These are phyloP conservation scores for Claviceps humidiphila DNA, from an alignment of 2,329 filamentous ascomycete genomes.

Conservation along the genomic window DNA sequence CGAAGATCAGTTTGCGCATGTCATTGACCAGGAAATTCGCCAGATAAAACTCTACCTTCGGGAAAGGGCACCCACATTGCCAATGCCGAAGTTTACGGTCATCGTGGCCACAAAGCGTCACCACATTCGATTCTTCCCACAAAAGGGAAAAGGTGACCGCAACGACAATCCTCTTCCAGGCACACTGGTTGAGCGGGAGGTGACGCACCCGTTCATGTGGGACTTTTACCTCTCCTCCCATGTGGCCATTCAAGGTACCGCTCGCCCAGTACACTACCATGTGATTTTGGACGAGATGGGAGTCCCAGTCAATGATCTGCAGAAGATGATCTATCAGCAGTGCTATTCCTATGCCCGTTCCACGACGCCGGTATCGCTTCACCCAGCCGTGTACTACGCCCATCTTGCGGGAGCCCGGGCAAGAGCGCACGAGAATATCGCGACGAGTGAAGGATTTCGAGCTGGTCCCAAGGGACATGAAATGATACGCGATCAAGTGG, in stretches of 20 bases:
- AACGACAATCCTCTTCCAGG: conserved; percentile 78
- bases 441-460: conserved; percentile 30
- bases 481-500: conserved; percentile 23
- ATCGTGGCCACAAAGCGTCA: conserved; percentile 88
- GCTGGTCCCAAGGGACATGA: conserved; percentile 31
- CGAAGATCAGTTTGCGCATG: conserved; percentile 70
- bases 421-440: conserved; percentile 52
- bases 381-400: conserved; percentile 89
- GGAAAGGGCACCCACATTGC: conserved; percentile 18
- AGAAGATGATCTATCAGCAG: conserved; percentile 86
- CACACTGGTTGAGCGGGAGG: conserved; percentile 73
- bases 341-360: conserved; percentile 89
- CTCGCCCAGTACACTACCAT: conserved; percentile 84
- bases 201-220: conserved; percentile 83
- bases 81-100: conserved; percentile 61
- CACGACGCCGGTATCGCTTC: conserved; percentile 80
- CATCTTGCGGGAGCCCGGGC: conserved; percentile 78
- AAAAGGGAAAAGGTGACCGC: conserved; percentile 44
- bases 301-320: conserved; percentile 54
- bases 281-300: conserved; percentile 72
- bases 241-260: conserved; percentile 80
- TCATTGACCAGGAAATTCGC: conserved; percentile 64
- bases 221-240: conserved; percentile 63
- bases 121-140: conserved; percentile 84
- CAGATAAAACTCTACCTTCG: conserved; percentile 52